These are phyloP conservation scores for Posidonia oceanica DNA, from an alignment of 116 monocot genomes.

Conservation along the genomic window DNA sequence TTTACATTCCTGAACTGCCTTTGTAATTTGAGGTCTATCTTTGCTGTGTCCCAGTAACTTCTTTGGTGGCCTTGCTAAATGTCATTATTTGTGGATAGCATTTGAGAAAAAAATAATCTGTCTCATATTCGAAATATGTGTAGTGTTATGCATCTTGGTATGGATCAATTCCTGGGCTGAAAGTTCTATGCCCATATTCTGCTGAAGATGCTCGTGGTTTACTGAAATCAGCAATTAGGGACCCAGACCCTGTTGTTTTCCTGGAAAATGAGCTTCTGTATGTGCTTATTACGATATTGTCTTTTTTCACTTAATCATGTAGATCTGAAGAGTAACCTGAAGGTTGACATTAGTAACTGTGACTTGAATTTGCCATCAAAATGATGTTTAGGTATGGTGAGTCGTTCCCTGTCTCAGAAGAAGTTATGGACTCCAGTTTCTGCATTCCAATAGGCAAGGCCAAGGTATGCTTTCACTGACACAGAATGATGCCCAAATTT, in stretches of 20 bases:
- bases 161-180: slow-evolving; percentile 73
- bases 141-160: slow-evolving; percentile 98
- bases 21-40: no score
- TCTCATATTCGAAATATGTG: slow-evolving; percentile 6
- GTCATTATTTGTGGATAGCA: neutral
- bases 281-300: slow-evolving; percentile 2
- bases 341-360: neutral
- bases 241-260: slow-evolving; percentile 94
- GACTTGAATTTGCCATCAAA: neutral
- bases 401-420: slow-evolving; percentile 85
- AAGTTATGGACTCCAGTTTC: slow-evolving; percentile 91
- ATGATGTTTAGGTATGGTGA: slow-evolving; percentile 68
- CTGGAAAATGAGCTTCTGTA: slow-evolving; percentile 91
- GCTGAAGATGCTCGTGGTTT: slow-evolving; percentile 91
- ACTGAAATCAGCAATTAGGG: slow-evolving; percentile 84
- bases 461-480: slow-evolving; percentile 34
- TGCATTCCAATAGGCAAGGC: slow-evolving; percentile 95
- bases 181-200: slow-evolving; percentile 73
- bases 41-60: no score
- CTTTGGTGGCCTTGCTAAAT: neutral
- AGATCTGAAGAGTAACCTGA: neutral
- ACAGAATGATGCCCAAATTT: neutral
- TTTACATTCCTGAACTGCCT: no score
- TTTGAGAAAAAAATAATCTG: neutral
- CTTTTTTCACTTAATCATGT: neutral